Base-by-base conservation (phyloP, 305 asterid genomes). In the Fraxinus angustifolia region DNA sequence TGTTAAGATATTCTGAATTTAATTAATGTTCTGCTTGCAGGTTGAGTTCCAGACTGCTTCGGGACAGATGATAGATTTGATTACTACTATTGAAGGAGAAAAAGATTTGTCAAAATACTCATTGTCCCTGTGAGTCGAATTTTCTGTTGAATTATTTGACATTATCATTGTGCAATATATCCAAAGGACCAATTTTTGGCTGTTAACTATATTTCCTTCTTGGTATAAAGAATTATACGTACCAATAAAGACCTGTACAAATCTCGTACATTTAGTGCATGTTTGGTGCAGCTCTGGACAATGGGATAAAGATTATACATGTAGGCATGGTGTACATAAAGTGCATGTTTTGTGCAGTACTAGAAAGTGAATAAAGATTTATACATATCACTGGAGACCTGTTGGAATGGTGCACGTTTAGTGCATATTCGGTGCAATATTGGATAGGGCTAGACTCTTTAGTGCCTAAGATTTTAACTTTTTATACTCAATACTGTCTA, bases 21-120 rank as follows among this genome's bases (percentile, higher is more conserved):
- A 73, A 36, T 68, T 68, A 36, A 48, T 31, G 11, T 62, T 71
- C 17, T 75, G 75, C 73, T 87, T 76, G 56, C 85, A 95, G 99
- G 97, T 93, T 83, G 99, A 95, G 89, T 95, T 92, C 86, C 98
- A 92, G 88, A 95, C 99, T 81, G 97, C 97, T 79, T 91, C 93
- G 7, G 99, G 99, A 80, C 97, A 95, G 91, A 93, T 93, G 99
- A 91, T 95, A 76, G 99, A 95, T 91, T 84, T 95, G 86, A 92
- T 93, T 58, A 92, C 98, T 50, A 92, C 99, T 42, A 83, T 91
- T 72, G 93, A 91, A 85, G 99, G 98, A 84, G 99, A 93, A 88
- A 95, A 95, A 84, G 98, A 95, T 87, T 78, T 95, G 76, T 90
- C 98, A 31, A 95, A 95, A 86, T 95, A 93, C 84, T 92, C 99